Conservation (phyloP, 345 rosid species). For the Salix suchowensis region DNA sequence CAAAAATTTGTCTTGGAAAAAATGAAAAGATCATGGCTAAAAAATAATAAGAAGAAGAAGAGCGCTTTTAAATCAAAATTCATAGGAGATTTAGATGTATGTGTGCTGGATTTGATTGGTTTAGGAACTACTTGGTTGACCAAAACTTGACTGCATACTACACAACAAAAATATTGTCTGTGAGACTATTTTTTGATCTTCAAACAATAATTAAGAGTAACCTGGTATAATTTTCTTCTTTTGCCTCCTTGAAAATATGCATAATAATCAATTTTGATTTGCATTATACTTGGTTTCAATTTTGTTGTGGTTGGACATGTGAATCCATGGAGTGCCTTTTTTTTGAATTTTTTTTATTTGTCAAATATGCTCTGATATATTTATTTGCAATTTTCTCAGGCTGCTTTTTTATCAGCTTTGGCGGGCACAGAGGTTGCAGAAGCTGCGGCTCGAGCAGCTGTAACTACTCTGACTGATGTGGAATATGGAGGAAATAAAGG, state of each 20-base stretch:
- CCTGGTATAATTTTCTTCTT: too few relatives aligned
- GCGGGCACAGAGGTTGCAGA: constrained; percentile 75
- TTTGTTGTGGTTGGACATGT: too few relatives aligned
- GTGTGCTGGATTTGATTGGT: not conserved
- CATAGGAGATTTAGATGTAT: not conserved
- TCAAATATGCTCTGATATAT: not conserved
- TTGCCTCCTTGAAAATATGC: too few relatives aligned
- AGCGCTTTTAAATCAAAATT: too few relatives aligned
- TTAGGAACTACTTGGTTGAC: too few relatives aligned
- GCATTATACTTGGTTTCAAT: not conserved
- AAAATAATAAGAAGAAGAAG: too few relatives aligned
- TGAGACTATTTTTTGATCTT: not conserved
- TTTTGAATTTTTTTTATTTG: not conserved
- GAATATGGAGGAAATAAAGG: constrained; percentile 35
- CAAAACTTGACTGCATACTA: not conserved
- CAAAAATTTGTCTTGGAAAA: too few relatives aligned
- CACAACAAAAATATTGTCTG: not conserved
- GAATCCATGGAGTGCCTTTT: not conserved
- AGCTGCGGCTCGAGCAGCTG: constrained; percentile 82
- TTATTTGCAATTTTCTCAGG: constrained; percentile 36
- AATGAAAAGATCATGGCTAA: too few relatives aligned
- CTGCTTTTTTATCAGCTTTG: constrained; percentile 85
- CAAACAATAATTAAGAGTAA: not conserved
- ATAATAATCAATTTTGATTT: not conserved
- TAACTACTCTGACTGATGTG: constrained; percentile 43